Percentiles rank a stretch among this genome's conserved stretches.
Conservation (phyloP, 225 moss, liverwort and hornwort species). For the Thuidium tamariscinum region DNA sequence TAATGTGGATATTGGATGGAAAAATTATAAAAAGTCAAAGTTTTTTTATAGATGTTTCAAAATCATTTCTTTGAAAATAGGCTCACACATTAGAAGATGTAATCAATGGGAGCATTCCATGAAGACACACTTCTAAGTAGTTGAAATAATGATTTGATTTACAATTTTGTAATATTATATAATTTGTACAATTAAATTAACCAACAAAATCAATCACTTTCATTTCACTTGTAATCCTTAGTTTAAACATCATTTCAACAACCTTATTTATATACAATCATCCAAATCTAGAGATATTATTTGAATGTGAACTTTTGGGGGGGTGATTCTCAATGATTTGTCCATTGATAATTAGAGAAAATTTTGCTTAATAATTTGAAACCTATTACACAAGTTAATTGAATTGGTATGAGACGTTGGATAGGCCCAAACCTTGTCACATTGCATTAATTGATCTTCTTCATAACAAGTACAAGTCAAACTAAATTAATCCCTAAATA, state of each 20-base stretch:
- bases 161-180: accelerated
- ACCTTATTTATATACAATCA: background rate
- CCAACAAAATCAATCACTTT: background rate
- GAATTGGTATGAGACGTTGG: too few relatives aligned
- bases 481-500: too few relatives aligned
- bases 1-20: accelerated
- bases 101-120: background rate
- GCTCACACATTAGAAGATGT: background rate
- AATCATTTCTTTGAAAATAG: background rate
- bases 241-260: background rate
- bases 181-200: accelerated
- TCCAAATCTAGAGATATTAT: background rate
- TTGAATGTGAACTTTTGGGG: background rate
- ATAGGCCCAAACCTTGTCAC: accelerated
- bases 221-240: accelerated
- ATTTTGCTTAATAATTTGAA: too few relatives aligned
- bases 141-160: background rate
- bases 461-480: background rate
- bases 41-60: background rate
- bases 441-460: background rate
- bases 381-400: too few relatives aligned
- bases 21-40: background rate
- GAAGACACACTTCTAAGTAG: too few relatives aligned
- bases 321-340: accelerated
- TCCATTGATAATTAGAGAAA: too few relatives aligned